Conservation (phyloP, 306 rosid species). For the Casuarina equisetifolia region DNA sequence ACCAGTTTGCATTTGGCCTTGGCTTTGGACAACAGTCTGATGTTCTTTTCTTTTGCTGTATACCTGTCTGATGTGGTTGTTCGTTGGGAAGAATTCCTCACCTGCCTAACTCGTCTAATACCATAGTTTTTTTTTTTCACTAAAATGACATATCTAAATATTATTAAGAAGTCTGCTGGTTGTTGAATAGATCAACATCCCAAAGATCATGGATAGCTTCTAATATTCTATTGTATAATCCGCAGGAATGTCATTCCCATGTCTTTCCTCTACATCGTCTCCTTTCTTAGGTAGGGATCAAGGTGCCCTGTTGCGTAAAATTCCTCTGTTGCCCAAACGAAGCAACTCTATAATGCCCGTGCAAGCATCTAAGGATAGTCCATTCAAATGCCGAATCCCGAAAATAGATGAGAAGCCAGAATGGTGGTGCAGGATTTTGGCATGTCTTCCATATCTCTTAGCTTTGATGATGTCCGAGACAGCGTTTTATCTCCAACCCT, state of each 20-base stretch:
- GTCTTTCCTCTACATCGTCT: conserved; percentile 36
- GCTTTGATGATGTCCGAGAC: conserved; percentile 73
- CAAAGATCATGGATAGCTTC: conserved; percentile 4
- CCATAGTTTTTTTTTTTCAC: background rate
- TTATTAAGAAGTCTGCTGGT: background rate
- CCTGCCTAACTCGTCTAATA: background rate
- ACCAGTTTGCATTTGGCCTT: background rate
- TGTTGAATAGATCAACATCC: background rate
- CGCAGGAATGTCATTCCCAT: conserved; percentile 43
- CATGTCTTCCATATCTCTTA: conserved; percentile 68
- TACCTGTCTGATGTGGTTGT: too few relatives aligned
- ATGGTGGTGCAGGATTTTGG: conserved; percentile 94
- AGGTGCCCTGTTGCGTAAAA: conserved; percentile 24
- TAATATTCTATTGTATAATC: conserved; percentile 6
- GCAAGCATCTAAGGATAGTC: conserved; percentile 54
- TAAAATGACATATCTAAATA: background rate
- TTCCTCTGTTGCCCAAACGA: conserved; percentile 28
- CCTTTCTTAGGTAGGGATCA: conserved; percentile 30
- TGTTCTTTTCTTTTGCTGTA: background rate
- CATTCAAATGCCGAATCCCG: conserved; percentile 50
- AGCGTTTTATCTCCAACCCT: conserved; percentile 59
- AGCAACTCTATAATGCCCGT: conserved; percentile 25
- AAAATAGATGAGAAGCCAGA: conserved; percentile 66
- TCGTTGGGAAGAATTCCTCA: background rate
- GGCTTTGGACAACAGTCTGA: background rate